These are phyloP conservation scores for Psophocarpus tetragonolobus DNA, from an alignment of 306 rosid species.

Conservation along the genomic window DNA sequence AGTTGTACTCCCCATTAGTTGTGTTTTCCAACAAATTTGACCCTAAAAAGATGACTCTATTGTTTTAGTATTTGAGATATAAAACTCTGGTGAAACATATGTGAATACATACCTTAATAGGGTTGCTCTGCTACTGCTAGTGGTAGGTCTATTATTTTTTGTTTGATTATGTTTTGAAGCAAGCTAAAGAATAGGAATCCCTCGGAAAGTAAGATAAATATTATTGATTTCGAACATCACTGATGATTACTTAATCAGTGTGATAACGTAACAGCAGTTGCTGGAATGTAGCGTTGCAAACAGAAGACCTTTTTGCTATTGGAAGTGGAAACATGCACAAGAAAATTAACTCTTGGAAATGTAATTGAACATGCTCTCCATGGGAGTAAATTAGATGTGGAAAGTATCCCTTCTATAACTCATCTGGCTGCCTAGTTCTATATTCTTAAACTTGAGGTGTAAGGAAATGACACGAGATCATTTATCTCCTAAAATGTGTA, in stretches of 20 bases:
- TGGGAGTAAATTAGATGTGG: background rate
- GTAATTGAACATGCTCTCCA: background rate
- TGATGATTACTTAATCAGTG: constrained; percentile 17
- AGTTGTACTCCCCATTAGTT: background rate
- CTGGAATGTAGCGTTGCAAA: constrained; percentile 23
- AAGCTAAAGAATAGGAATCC: constrained; percentile 5
- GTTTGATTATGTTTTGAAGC: constrained; percentile 6
- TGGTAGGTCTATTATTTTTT: constrained; percentile 17
- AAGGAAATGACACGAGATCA: background rate
- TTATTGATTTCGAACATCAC: background rate
- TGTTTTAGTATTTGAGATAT: background rate
- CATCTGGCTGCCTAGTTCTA: background rate
- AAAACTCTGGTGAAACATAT: background rate
- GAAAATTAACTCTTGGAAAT: background rate
- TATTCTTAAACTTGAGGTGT: background rate
- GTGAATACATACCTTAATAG: background rate
- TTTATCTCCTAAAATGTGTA: background rate
- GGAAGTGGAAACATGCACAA: constrained; percentile 12
- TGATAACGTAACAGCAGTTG: constrained; percentile 28
- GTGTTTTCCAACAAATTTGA: background rate
- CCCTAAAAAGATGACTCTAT: background rate
- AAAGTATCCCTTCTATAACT: background rate
- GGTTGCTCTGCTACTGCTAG: constrained; percentile 17
- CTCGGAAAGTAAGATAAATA: background rate
- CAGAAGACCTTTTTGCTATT: constrained; percentile 6